Evolutionary conservation across 495 filamentous ascomycete genomes (phyloP), one percentile per base, ranked within the genome.

Genomic region (Penicillium canariense): DNA sequence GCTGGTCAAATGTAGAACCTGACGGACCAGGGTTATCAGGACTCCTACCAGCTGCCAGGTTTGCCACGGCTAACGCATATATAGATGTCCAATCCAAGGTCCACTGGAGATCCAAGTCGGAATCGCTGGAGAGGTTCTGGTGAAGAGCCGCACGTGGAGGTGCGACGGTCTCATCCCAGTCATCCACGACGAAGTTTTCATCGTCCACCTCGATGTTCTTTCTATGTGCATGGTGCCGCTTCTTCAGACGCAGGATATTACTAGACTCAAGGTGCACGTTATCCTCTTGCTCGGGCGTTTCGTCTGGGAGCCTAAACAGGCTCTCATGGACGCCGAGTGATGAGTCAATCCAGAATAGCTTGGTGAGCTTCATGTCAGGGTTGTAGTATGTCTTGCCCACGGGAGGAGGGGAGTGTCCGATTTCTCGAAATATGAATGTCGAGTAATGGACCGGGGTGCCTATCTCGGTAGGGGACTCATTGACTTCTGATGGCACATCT

Each of bases 281-380:
- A 8, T 50, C 44, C 4, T 53, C 44, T 4, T 6, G 14, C 30
- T 52, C 49, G 18, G 27, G 22, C 30, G 52, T 50, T 34, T 39
- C 34, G 4, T 40, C 31, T n/a, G 64, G 56, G 10, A 48, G 56
- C 27, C 52, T 50, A 48, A 67, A 72, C 17, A 70, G 30, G 10
- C 67, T 68, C 61, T 78, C 75, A 38, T 65, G 65, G 17, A 78
- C 48, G 15, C 71, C 63, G 20, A 71, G 61, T 22, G 51, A 47
- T 12, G 64, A 66, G 51, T 75, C 69, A 11, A 72, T 36, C 52
- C 64, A 59, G 44, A 76, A 76, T 46, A 72, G 63, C 48, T 78
- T 78, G 18, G 72, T 45, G 7, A 75, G 60, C 30, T 54, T 66
- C 32, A 68, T 46, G 14, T 53, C 23, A 8, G 56, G 61, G 22